These are phyloP conservation scores for Podospora fimiseda DNA, from an alignment of 495 filamentous ascomycete genomes.

Conservation along the genomic window DNA sequence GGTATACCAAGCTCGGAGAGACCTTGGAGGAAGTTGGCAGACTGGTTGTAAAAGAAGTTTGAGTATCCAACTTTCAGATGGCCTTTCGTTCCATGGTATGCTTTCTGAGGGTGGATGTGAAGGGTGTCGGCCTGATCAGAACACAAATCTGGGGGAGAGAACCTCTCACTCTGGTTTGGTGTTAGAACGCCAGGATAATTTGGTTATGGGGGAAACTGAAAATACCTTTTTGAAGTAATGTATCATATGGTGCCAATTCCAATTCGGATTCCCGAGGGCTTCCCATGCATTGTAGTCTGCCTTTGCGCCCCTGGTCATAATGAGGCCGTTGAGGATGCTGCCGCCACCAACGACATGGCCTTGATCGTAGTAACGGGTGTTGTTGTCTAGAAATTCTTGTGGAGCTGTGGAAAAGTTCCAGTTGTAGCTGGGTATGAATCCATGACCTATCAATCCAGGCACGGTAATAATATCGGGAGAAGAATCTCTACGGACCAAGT, in stretches of 20 bases:
- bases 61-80: constrained; percentile 50
- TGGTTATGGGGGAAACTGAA: too few relatives aligned
- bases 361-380: constrained; percentile 27
- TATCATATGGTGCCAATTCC: constrained; percentile 53
- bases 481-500: constrained; percentile 10
- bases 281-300: constrained; percentile 55
- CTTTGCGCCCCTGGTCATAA: constrained; percentile 37
- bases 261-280: constrained; percentile 54
- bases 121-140: constrained; percentile 15
- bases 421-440: constrained; percentile 14
- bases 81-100: constrained; percentile 33
- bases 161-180: constrained; percentile 22
- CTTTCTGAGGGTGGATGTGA: constrained; percentile 33
- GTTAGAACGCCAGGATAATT: too few relatives aligned
- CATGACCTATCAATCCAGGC: constrained; percentile 19
- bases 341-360: constrained; percentile 43
- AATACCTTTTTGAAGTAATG: constrained; percentile 55
- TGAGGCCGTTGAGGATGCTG: constrained; percentile 43
- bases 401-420: constrained; percentile 20
- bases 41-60: constrained; percentile 42
- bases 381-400: constrained; percentile 34
- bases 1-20: constrained; percentile 46
- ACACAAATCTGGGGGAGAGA: constrained; percentile 10
- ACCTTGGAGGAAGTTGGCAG: constrained; percentile 46
- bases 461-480: constrained; percentile 14